These are phyloP conservation scores for Gautieria morchelliformis DNA, from an alignment of 768 basidiomycete genomes.

Conservation along the genomic window DNA sequence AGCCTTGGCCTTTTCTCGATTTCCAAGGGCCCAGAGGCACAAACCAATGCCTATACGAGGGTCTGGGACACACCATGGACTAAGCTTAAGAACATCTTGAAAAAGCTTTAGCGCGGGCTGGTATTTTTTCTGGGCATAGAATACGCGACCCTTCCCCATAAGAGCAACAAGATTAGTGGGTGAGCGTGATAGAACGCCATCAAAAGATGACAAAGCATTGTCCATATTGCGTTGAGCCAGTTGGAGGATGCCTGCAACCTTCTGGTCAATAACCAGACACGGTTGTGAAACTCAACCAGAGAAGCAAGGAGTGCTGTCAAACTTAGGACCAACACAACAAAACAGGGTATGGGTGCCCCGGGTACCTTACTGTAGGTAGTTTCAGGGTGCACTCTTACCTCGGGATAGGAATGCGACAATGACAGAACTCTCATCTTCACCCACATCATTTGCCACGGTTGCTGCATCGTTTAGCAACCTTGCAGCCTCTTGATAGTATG, in stretches of 20 bases:
- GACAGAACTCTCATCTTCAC: slow-evolving; percentile 41
- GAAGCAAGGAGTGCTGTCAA: not conserved
- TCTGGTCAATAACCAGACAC: not conserved
- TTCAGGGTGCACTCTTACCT: slow-evolving; percentile 31
- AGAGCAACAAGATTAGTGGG: slow-evolving; percentile 85
- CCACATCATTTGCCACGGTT: slow-evolving; percentile 44
- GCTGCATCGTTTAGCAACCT: slow-evolving; percentile 53
- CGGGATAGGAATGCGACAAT: slow-evolving; percentile 51
- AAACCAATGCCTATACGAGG: slow-evolving; percentile 94
- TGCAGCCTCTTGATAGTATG: slow-evolving; percentile 61
- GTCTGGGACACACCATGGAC: slow-evolving; percentile 77
- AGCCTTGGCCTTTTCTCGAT: slow-evolving; percentile 69
- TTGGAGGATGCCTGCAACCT: slow-evolving; percentile 60
- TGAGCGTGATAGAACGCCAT: slow-evolving; percentile 63
- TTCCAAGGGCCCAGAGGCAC: slow-evolving; percentile 84
- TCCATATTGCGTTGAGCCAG: slow-evolving; percentile 74
- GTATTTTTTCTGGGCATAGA: slow-evolving; percentile 71
- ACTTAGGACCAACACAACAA: too few relatives aligned
- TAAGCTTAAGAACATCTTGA: slow-evolving; percentile 71
- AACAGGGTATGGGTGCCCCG: too few relatives aligned
- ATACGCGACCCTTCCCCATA: slow-evolving; percentile 81
- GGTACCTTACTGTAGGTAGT: too few relatives aligned
- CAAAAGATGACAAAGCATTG: slow-evolving; percentile 74
- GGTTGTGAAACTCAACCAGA: not conserved
- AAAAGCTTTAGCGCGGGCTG: slow-evolving; percentile 75